Evolutionary conservation across 2,329 filamentous ascomycete species (phyloP).

Genomic region (Cladophialophora yegresii): DNA sequence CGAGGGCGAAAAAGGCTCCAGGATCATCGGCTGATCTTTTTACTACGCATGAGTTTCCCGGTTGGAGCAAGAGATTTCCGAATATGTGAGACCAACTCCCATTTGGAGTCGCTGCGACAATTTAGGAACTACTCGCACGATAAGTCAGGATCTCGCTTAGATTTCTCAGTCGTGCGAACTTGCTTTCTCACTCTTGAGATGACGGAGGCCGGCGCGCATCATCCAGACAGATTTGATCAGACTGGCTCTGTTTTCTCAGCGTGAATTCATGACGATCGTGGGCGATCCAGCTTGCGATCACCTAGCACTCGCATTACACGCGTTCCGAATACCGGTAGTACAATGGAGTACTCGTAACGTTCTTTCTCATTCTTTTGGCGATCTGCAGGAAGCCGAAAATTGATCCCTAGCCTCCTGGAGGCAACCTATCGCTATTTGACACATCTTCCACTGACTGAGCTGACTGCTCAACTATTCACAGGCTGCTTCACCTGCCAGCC

Average conservation of each 20-base stretch:
- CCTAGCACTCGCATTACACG: background rate
- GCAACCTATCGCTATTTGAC: slow-evolving; percentile 14
- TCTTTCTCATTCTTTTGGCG: background rate
- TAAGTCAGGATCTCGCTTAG: background rate
- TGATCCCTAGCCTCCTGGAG: slow-evolving; percentile 1
- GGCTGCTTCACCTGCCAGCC: background rate
- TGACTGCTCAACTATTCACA: slow-evolving; percentile 5
- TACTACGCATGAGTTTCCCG: background rate
- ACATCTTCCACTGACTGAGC: slow-evolving; percentile 12
- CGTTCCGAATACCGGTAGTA: background rate
- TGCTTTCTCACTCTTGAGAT: background rate
- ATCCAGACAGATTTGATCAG: background rate
- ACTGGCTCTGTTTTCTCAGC: background rate
- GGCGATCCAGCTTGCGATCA: background rate
- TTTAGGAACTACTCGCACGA: background rate
- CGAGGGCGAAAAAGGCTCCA: background rate
- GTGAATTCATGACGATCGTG: background rate
- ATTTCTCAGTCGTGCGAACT: background rate
- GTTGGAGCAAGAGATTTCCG: background rate
- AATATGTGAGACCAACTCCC: background rate
- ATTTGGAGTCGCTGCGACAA: background rate
- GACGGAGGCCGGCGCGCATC: background rate
- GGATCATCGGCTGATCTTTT: background rate
- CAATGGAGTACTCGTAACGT: background rate
- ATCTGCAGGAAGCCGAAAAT: slow-evolving; percentile 3